Evolutionary conservation across 1,284 basidiomycete genomes (phyloP), one percentile per base, ranked within the genome.

Genomic region (Austroboletus novae-zelandiae): DNA sequence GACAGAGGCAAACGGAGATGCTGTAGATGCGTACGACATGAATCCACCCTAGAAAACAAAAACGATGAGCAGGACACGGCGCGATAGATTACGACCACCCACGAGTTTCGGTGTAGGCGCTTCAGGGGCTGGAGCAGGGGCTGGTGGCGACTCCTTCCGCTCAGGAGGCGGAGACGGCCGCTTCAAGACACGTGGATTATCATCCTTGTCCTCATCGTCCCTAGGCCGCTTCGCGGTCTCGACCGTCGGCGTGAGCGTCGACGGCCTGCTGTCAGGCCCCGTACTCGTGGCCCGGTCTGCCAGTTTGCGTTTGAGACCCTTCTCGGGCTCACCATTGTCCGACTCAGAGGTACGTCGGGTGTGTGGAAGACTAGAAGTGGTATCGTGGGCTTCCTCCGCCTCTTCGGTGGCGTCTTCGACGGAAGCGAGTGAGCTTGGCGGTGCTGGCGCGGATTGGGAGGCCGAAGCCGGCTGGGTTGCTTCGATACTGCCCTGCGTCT

Each of bases 141-240:
- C 44, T 3, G 68, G 56, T 9, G 49, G 61, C 52, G 43, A 59
- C 56, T 59, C 55, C 34, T 61, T 57, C 66, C 76, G 61, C 50
- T 85, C 82, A 2, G 84, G 86, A 27, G 86, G 84, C 10, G 86
- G 86, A 11, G 86, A 79, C 2, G 79, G 82, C 51, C 81, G 71
- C 62, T 87, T 87, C 34, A 74, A 73, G 57, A 83, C 79, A 39
- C 81, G 75, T 67, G 68, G 62, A 50, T 70, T 71, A 31, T 64
- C 61, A 41, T 68, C 66, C 43, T 69, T 58, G 46, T 70, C 59
- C 10, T 54, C 48, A 27, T 72, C 65, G 36, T 70, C 71, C 46
- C 69, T 58, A 6, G 60, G 61, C 18, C 71, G 64, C 43, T 70
- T 71, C n/a, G 52, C 50, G 4, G 62, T 54, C 45, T 66, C 63